A percentile compares a stretch with the other conserved stretches of the same genome.
Conservation (phyloP, 495 filamentous ascomycete species). For the Cudoniella acicularis region DNA sequence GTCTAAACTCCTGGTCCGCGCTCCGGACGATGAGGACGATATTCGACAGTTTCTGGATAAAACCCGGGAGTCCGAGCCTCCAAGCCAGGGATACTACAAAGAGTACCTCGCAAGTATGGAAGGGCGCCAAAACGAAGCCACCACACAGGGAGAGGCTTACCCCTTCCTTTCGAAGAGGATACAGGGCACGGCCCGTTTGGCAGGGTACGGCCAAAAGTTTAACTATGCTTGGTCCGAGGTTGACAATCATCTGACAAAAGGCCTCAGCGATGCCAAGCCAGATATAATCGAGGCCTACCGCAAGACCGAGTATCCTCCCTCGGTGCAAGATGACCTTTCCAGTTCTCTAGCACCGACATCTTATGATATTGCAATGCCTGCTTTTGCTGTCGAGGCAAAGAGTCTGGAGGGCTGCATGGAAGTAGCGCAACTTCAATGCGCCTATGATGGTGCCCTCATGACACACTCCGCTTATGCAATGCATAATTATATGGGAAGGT, state of each 20-base stretch:
- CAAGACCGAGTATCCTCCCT: not conserved
- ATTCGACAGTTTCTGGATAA: not conserved
- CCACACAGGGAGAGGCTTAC: not conserved
- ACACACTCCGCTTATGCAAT: not conserved
- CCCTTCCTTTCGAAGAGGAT: not conserved
- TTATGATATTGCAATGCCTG: constrained; percentile 3
- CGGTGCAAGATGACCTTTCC: not conserved
- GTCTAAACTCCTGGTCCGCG: not conserved
- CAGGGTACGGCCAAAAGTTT: not conserved
- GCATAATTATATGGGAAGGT: constrained; percentile 8
- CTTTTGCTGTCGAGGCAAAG: constrained; percentile 8
- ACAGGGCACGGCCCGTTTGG: not conserved
- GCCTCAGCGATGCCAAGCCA: not conserved
- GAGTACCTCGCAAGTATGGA: not conserved
- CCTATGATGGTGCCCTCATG: constrained; percentile 9
- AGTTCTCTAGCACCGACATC: not conserved
- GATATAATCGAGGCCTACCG: not conserved
- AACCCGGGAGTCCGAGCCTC: not conserved
- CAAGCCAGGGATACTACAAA: not conserved
- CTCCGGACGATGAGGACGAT: not conserved
- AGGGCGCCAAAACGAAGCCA: not conserved
- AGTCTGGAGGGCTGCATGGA: not conserved
- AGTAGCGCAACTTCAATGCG: constrained; percentile 3
- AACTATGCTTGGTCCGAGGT: not conserved
- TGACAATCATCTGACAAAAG: not conserved